phyloP scores from a whole-genome alignment of 2,329 filamentous ascomycete species.

The Fusarium abutilonis region DNA sequence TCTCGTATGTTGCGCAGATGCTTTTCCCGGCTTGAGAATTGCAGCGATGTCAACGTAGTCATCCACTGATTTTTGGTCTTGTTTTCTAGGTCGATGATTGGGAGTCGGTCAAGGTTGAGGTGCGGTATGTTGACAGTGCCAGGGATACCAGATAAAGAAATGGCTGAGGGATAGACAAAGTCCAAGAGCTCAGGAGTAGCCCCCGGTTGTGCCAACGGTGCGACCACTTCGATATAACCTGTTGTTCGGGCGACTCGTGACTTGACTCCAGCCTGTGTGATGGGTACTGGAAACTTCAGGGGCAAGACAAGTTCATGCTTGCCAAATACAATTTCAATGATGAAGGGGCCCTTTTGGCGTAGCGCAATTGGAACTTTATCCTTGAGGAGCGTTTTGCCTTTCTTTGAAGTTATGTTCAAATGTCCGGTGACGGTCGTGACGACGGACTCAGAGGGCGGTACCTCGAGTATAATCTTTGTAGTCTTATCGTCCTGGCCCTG shows the following conservation, averaged over 20 bases:
- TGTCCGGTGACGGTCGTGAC: constrained; percentile 53
- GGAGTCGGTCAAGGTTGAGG: constrained; percentile 57
- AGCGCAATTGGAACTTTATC: constrained; percentile 53
- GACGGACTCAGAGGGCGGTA: constrained; percentile 45
- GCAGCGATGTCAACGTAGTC: constrained; percentile 50
- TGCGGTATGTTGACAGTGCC: constrained; percentile 53
- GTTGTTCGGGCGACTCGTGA: constrained; percentile 57
- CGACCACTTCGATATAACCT: constrained; percentile 57
- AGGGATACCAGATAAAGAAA: constrained; percentile 47
- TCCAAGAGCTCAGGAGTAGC: constrained; percentile 42
- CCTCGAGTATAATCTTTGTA: constrained; percentile 45
- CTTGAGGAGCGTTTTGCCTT: constrained; percentile 51
- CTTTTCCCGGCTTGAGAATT: constrained; percentile 57
- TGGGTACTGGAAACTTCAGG: constrained; percentile 54
- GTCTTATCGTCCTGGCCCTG: constrained; percentile 34
- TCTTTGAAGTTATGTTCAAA: constrained; percentile 50
- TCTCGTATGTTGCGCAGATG: constrained; percentile 46
- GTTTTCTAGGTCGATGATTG: constrained; percentile 53
- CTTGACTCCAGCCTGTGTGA: constrained; percentile 50
- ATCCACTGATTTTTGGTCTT: constrained; percentile 53
- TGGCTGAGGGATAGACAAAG: constrained; percentile 52
- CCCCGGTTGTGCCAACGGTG: constrained; percentile 44
- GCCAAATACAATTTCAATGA: constrained; percentile 55
- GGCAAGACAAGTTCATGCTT: constrained; percentile 46
- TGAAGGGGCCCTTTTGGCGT: constrained; percentile 53